Evolutionary conservation across 2,329 filamentous ascomycete genomes (phyloP).

Genomic region (Chaetomium strumarium): DNA sequence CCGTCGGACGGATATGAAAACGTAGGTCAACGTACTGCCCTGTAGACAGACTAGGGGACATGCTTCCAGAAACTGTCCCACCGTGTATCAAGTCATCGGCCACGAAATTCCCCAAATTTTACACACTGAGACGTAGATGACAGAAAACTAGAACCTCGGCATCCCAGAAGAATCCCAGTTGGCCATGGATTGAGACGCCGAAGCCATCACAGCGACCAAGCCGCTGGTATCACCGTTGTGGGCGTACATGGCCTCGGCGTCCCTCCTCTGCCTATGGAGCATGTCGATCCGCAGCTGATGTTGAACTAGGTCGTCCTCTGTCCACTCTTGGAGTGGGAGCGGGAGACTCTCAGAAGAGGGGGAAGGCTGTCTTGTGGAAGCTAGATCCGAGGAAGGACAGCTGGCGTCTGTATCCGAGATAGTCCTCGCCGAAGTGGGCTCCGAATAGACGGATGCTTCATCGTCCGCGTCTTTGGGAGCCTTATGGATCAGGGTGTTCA

Average conservation of each 20-base stretch:
- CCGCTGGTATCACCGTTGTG: constrained; percentile 12
- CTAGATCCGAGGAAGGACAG: not conserved
- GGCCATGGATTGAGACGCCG: not conserved
- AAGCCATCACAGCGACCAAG: constrained; percentile 1
- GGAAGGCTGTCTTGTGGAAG: not conserved
- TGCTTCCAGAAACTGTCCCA: no score
- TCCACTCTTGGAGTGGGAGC: not conserved
- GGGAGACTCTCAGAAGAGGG: not conserved
- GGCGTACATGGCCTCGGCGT: constrained; percentile 4
- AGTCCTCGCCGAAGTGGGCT: not conserved
- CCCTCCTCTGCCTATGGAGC: not conserved
- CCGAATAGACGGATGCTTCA: not conserved
- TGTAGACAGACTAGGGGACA: no score
- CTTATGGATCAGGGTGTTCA: not conserved
- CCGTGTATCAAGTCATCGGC: no score
- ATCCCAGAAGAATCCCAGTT: not conserved
- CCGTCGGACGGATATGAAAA: no score
- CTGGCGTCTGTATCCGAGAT: not conserved
- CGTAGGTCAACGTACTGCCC: no score
- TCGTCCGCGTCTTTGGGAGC: not conserved
- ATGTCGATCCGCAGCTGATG: not conserved
- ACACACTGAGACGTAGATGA: no score
- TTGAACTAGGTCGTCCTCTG: not conserved
- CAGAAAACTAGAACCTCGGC: not conserved
- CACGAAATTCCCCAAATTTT: no score